These are phyloP conservation scores for Melastoma candidum DNA, from an alignment of 441 rosid species.

Conservation along the genomic window DNA sequence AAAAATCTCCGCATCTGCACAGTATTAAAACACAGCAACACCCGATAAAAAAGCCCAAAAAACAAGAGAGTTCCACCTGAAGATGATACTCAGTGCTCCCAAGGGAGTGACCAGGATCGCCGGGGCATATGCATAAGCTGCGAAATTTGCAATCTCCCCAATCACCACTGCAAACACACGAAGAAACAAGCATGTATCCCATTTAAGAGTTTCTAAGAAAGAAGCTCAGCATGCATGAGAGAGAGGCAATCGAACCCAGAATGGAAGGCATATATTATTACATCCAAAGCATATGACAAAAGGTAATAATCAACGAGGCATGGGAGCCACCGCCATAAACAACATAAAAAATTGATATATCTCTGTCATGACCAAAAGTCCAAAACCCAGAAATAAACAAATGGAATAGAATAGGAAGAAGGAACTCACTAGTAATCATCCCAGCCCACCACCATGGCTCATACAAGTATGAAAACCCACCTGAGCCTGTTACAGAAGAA, in stretches of 20 bases:
- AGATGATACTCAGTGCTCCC: constrained; percentile 90
- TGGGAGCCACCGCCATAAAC: too few relatives aligned
- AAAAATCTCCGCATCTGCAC: too few relatives aligned
- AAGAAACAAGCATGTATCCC: background rate
- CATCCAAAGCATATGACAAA: too few relatives aligned
- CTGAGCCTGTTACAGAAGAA: constrained; percentile 32
- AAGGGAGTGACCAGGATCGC: constrained; percentile 95
- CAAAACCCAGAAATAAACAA: too few relatives aligned
- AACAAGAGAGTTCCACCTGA: constrained; percentile 41
- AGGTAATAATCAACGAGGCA: too few relatives aligned
- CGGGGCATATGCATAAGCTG: constrained; percentile 94
- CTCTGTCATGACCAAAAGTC: too few relatives aligned
- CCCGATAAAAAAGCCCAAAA: background rate
- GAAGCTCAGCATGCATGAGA: too few relatives aligned
- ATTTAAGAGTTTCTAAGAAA: too few relatives aligned
- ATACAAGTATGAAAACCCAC: constrained; percentile 70
- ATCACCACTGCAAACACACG: constrained; percentile 46
- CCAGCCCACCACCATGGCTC: constrained; percentile 99
- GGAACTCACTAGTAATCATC: constrained; percentile 69
- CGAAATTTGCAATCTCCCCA: constrained; percentile 92
- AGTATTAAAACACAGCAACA: too few relatives aligned
- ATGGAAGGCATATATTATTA: too few relatives aligned
- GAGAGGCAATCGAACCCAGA: too few relatives aligned
- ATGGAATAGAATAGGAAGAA: background rate
- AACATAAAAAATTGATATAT: too few relatives aligned